A percentile compares a stretch with the other conserved stretches of the same genome.
These are phyloP conservation scores for Phytophthora foliorum DNA, from an alignment of 352 stramenopile genomes.

Conservation along the genomic window DNA sequence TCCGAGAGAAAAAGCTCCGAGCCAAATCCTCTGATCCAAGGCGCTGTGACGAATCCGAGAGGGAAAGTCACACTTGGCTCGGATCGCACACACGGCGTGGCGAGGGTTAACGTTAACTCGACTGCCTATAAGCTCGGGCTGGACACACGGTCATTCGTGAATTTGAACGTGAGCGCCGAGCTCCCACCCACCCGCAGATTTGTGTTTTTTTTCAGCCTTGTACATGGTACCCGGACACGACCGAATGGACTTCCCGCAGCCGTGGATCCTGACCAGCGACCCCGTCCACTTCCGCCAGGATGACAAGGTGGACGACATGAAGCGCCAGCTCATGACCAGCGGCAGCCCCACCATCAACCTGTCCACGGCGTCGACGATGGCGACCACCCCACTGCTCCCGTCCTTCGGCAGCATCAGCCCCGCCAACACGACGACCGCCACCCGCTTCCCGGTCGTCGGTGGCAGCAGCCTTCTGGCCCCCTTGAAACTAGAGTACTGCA, in stretches of 20 bases:
- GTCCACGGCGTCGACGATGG: conserved; percentile 30
- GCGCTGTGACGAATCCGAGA: conserved; percentile 46
- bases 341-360: conserved; percentile 34
- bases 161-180: conserved; percentile 34
- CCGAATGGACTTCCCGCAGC: conserved; percentile 32
- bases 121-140: conserved; percentile 17
- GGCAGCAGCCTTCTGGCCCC: conserved; percentile 46
- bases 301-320: conserved; percentile 23
- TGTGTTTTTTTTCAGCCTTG: background rate
- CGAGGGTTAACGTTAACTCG: conserved; percentile 38
- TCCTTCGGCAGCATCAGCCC: conserved; percentile 60
- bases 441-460: conserved; percentile 33
- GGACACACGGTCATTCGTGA: conserved; percentile 37
- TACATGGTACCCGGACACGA: conserved; percentile 32
- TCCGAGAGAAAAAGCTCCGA: conserved; percentile 32
- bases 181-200: conserved; percentile 2
- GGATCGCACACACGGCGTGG: conserved; percentile 15
- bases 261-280: conserved; percentile 36
- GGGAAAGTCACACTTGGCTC: conserved; percentile 43
- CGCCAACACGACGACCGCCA: conserved; percentile 43
- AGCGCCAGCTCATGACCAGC: conserved; percentile 35
- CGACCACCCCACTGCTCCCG: conserved; percentile 41
- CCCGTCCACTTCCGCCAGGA: conserved; percentile 19
- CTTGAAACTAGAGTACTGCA: conserved; percentile 57
- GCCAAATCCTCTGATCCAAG: conserved; percentile 46